phyloP scores from a whole-genome alignment of 1,139 yeast genomes.

The Diutina pseudorugosa region DNA sequence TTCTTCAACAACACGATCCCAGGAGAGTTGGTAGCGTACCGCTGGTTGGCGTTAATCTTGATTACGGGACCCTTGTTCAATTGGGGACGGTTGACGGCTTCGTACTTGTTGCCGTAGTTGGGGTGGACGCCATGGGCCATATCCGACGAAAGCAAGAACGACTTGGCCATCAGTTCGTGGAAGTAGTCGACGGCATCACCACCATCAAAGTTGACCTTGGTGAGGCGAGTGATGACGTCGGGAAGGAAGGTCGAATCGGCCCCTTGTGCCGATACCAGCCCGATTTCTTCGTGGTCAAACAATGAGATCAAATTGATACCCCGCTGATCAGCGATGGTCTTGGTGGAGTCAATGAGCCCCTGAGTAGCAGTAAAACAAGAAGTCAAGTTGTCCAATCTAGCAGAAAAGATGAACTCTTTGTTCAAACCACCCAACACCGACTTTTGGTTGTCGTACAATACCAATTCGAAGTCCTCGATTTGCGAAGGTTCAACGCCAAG shows the following conservation, averaged over 20 bases:
- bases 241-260: constrained; percentile 89
- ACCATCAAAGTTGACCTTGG: constrained; percentile 23
- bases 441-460: constrained; percentile 77
- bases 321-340: constrained; percentile 26
- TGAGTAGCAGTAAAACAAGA: constrained; percentile 72
- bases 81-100: constrained; percentile 64
- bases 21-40: constrained; percentile 87
- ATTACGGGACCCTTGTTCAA: constrained; percentile 87
- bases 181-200: constrained; percentile 3
- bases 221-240: constrained; percentile 57
- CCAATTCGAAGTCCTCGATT: constrained; percentile 83
- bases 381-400: constrained; percentile 85
- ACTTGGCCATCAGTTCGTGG: constrained; percentile 38
- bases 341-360: constrained; percentile 37
- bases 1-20: constrained; percentile 73
- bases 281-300: constrained; percentile 94
- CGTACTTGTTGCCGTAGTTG: constrained; percentile 69
- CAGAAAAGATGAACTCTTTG: constrained; percentile 84
- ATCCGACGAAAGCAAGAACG: constrained; percentile 85
- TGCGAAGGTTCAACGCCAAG: constrained; percentile 33
- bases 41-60: constrained; percentile 88
- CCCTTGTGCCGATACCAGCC: constrained; percentile 90
- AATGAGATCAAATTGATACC: constrained; percentile 66
- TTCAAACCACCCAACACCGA: constrained; percentile 79
- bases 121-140: constrained; percentile 98